A percentile compares a stretch with the other conserved stretches of the same genome.
These are phyloP conservation scores for Silene conica DNA, from an alignment of 148 eudicot species.

Conservation along the genomic window DNA sequence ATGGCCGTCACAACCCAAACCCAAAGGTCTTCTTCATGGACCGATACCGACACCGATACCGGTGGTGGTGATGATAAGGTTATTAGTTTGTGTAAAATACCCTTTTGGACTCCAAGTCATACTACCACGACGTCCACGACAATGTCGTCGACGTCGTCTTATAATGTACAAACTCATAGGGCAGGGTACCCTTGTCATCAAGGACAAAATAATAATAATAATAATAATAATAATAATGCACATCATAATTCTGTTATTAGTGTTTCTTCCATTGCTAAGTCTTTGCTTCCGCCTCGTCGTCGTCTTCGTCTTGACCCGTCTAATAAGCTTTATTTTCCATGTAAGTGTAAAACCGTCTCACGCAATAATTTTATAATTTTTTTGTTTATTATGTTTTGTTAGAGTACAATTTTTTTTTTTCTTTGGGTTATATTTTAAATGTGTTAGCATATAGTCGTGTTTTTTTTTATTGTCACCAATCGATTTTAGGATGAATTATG, in stretches of 20 bases:
- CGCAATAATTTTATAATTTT: no score
- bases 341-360: constrained; percentile 19
- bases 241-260: constrained; percentile 7
- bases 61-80: constrained; percentile 27
- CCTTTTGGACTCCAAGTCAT: constrained; percentile 26
- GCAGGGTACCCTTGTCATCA: neutral
- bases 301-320: constrained; percentile 48
- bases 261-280: constrained; percentile 37
- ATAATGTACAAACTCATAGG: constrained; percentile 16
- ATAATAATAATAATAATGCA: no score
- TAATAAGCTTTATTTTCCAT: constrained; percentile 44
- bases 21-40: constrained; percentile 16
- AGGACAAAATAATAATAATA: no score
- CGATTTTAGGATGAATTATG: neutral
- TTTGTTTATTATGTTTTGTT: neutral
- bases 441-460: no score
- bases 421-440: no score
- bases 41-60: neutral
- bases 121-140: constrained; percentile 9
- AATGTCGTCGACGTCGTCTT: neutral
- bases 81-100: constrained; percentile 30
- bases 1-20: constrained; percentile 16
- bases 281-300: constrained; percentile 45
- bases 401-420: neutral
- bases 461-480: neutral